Conservation (phyloP, 23 red algal species). For the Cyanidioschyzon merolae region DNA sequence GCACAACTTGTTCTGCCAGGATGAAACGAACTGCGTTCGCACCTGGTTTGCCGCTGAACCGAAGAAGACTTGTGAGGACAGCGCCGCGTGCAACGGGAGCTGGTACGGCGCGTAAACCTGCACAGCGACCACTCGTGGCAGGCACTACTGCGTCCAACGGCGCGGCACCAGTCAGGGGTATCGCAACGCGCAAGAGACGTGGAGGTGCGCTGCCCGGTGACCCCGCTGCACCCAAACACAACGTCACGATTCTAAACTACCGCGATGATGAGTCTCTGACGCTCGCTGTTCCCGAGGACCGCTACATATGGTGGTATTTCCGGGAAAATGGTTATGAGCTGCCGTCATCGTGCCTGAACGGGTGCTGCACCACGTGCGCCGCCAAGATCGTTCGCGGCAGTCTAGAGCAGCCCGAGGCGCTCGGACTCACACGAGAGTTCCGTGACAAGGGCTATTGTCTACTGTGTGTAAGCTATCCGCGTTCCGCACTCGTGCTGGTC, state of each 20-base stretch:
- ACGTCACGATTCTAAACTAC: constrained; percentile 59
- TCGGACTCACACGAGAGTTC: constrained; percentile 69
- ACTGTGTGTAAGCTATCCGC: constrained; percentile 77
- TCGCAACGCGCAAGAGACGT: background rate
- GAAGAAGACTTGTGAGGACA: too few relatives aligned
- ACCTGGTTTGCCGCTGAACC: too few relatives aligned
- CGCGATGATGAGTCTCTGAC: constrained; percentile 17
- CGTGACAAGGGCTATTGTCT: constrained; percentile 67
- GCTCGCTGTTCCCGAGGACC: constrained; percentile 71
- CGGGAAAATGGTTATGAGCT: constrained; percentile 56
- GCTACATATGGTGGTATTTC: constrained; percentile 90
- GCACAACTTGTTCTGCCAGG: too few relatives aligned
- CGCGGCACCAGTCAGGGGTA: background rate
- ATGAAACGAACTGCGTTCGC: too few relatives aligned
- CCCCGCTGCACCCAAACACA: constrained; percentile 25
- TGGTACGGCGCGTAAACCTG: too few relatives aligned
- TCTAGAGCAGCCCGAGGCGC: constrained; percentile 62
- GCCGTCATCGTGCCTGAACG: constrained; percentile 73
- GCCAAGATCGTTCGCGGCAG: constrained; percentile 37
- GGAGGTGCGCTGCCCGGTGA: constrained; percentile 16
- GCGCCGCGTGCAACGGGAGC: too few relatives aligned
- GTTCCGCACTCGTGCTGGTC: constrained; percentile 49
- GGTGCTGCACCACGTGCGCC: constrained; percentile 98
- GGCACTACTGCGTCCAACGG: background rate
- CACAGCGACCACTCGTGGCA: too few relatives aligned